These are phyloP conservation scores for Globisporangium parvum DNA, from an alignment of 352 stramenopile genomes.

Conservation along the genomic window DNA sequence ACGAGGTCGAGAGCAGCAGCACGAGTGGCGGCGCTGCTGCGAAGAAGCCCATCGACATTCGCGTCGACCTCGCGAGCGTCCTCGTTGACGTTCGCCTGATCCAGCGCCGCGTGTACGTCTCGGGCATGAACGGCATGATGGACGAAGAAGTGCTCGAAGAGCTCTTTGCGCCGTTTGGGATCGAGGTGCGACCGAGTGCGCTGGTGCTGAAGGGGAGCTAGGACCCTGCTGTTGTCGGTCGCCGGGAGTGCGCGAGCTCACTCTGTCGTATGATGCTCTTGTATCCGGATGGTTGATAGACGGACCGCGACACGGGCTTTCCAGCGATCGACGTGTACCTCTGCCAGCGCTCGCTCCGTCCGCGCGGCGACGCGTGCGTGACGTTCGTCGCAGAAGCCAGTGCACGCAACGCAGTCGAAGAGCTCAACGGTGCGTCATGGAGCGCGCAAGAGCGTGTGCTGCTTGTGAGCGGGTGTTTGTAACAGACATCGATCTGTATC, in stretches of 20 bases:
- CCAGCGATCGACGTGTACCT: slow-evolving; percentile 44
- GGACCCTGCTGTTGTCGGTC: too few species aligned
- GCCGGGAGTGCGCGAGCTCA: too few species aligned
- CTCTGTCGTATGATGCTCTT: too few species aligned
- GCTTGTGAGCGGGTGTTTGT: too few species aligned
- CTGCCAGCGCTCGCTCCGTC: slow-evolving; percentile 41
- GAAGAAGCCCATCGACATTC: slow-evolving; percentile 34
- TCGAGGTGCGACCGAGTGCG: slow-evolving; percentile 42
- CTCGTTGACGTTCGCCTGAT: slow-evolving; percentile 31
- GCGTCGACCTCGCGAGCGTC: slow-evolving; percentile 36
- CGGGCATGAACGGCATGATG: slow-evolving; percentile 38
- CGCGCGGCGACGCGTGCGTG: slow-evolving; percentile 46
- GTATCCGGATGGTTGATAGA: slow-evolving; percentile 16
- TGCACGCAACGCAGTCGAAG: slow-evolving; percentile 37
- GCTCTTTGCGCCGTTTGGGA: slow-evolving; percentile 46
- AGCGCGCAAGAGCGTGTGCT: too few species aligned
- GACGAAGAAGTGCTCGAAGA: slow-evolving; percentile 42
- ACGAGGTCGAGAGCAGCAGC: slow-evolving; percentile 21
- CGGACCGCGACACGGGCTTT: slow-evolving; percentile 38
- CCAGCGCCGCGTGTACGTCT: slow-evolving; percentile 48
- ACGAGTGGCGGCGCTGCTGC: slow-evolving; percentile 4
- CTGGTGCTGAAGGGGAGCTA: too few species aligned
- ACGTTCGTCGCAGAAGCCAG: slow-evolving; percentile 35
- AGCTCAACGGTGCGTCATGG: slow-evolving; percentile 38
- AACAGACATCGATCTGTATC: neutral